Conservation (phyloP, 495 filamentous ascomycete species). For the Podospora comata region DNA sequence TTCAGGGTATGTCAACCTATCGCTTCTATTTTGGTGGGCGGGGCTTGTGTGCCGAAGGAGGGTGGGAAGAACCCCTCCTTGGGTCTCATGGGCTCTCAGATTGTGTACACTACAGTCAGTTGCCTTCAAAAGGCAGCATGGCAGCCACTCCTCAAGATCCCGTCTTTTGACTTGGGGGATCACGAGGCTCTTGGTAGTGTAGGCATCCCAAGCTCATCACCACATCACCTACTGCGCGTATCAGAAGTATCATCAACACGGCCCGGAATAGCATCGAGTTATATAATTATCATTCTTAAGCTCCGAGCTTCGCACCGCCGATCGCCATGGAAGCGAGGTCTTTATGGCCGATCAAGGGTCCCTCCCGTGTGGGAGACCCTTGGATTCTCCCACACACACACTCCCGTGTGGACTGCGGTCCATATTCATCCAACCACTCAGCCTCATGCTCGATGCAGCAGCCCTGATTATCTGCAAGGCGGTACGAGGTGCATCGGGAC, state of each 20-base stretch:
- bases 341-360: not conserved
- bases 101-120: not conserved
- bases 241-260: too few relatives aligned
- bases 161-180: not conserved
- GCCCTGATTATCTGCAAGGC: conserved; percentile 2
- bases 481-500: not conserved
- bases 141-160: not conserved
- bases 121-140: not conserved
- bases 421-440: not conserved
- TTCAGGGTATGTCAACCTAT: not conserved
- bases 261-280: too few relatives aligned
- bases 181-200: not conserved
- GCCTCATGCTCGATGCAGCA: conserved; percentile 1
- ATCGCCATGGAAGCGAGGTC: not conserved
- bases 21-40: not conserved
- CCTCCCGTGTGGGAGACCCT: not conserved
- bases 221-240: too few relatives aligned
- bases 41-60: not conserved
- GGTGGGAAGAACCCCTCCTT: not conserved
- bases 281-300: not conserved
- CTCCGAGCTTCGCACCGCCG: not conserved
- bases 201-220: too few relatives aligned
- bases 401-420: not conserved
- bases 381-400: not conserved
- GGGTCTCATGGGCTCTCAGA: too few relatives aligned